Evolutionary conservation across 352 stramenopile genomes (phyloP).

Genomic region (Pythium dissimile): DNA sequence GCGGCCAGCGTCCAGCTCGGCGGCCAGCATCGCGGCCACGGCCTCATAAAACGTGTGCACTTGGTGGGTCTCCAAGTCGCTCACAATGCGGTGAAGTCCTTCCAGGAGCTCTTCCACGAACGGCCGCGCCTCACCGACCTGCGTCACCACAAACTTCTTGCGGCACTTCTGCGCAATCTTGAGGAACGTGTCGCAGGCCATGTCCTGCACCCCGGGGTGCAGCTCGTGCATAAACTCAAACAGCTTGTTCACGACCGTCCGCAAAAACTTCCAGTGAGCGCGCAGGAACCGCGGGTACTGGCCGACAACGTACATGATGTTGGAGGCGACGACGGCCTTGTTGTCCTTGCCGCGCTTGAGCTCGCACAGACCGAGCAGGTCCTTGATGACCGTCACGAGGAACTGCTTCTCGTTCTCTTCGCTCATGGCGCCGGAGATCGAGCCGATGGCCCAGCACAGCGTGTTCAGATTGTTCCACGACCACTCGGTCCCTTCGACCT

Average conservation of each 20-base stretch:
- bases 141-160: slow-evolving; percentile 96
- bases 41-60: slow-evolving; percentile 99
- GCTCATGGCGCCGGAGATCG: slow-evolving; percentile 98
- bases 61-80: slow-evolving; percentile 98
- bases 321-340: slow-evolving; percentile 98
- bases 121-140: slow-evolving; percentile 89
- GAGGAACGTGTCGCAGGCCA: slow-evolving; percentile 99
- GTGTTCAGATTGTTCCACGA: slow-evolving; percentile 99
- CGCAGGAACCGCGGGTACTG: slow-evolving; percentile 99
- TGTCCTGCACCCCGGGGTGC: slow-evolving; percentile 99
- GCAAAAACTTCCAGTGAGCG: slow-evolving; percentile 99
- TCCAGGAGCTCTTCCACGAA: slow-evolving; percentile 98
- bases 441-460: slow-evolving; percentile 99
- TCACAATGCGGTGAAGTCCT: slow-evolving; percentile 94
- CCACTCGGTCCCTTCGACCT: slow-evolving; percentile 87
- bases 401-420: slow-evolving; percentile 99
- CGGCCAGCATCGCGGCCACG: slow-evolving; percentile 88
- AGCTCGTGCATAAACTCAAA: slow-evolving; percentile 99
- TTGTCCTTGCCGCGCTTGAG: slow-evolving; percentile 99
- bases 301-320: slow-evolving; percentile 99
- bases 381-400: slow-evolving; percentile 99
- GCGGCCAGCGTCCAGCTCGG: slow-evolving; percentile 72
- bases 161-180: slow-evolving; percentile 99
- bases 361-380: slow-evolving; percentile 97
- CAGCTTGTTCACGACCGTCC: slow-evolving; percentile 99